phyloP scores from a whole-genome alignment of 352 stramenopile genomes.

The Globisporangium megalacanthum region DNA sequence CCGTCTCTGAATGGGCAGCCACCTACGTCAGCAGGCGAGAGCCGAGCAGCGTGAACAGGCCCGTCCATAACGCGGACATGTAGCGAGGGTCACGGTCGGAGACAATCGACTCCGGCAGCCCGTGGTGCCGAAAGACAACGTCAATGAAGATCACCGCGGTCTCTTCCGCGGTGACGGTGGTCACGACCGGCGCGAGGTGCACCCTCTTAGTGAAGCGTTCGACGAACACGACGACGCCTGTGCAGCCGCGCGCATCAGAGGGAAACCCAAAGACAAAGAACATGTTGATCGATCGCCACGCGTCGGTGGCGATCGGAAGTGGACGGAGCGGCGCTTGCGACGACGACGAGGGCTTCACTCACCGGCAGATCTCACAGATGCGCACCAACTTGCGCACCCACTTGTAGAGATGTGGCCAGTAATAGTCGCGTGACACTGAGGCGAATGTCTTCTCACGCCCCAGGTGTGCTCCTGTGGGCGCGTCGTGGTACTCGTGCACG shows the following conservation, averaged over 20 bases:
- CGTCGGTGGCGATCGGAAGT: neutral
- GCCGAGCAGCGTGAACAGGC: constrained; percentile 15
- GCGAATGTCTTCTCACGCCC: neutral
- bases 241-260: constrained; percentile 5
- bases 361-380: neutral
- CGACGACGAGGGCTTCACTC: neutral
- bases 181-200: constrained; percentile 9
- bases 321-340: too few species aligned
- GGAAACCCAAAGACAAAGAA: constrained; percentile 7
- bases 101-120: constrained; percentile 13
- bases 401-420: neutral
- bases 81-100: constrained; percentile 12
- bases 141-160: constrained; percentile 22
- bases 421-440: neutral
- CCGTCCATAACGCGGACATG: constrained; percentile 1
- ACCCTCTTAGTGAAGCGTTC: constrained; percentile 28
- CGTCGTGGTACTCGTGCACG: neutral
- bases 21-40: constrained; percentile 18
- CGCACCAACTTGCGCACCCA: neutral
- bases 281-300: constrained; percentile 1
- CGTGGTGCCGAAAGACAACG: constrained; percentile 17
- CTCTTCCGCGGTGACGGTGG: constrained; percentile 13
- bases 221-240: constrained; percentile 21
- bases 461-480: neutral
- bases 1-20: constrained; percentile 15